phyloP scores from a whole-genome alignment of 305 asterid genomes.

The Fraxinus angustifolia region DNA sequence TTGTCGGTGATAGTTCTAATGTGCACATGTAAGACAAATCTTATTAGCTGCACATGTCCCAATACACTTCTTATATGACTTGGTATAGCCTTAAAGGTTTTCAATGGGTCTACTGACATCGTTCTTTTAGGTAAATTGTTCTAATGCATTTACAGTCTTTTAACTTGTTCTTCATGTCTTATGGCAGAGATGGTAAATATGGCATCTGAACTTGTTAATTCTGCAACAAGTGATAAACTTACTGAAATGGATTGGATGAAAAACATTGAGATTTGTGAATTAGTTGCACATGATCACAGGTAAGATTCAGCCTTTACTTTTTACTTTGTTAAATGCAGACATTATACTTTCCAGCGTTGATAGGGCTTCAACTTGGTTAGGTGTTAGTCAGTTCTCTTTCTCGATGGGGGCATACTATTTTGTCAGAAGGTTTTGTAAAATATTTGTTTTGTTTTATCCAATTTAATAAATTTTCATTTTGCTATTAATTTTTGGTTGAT shows the following conservation, averaged over 20 bases:
- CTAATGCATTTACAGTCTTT: slow-evolving; percentile 4
- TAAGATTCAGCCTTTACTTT: slow-evolving; percentile 18
- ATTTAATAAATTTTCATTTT: neutral
- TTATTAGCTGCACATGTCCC: neutral
- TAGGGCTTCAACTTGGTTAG: neutral
- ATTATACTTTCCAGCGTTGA: neutral
- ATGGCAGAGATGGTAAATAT: slow-evolving; percentile 42
- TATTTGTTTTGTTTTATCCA: neutral
- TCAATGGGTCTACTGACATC: neutral
- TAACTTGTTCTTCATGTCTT: slow-evolving; percentile 19
- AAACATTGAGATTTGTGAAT: slow-evolving; percentile 82
- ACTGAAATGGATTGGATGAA: slow-evolving; percentile 86
- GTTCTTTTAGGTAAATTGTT: neutral
- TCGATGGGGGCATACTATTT: neutral
- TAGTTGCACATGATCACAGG: slow-evolving; percentile 81
- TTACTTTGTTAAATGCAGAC: neutral
- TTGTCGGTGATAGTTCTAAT: neutral
- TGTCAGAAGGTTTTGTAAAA: neutral
- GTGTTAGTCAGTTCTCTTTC: neutral
- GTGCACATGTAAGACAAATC: neutral
- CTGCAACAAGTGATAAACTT: slow-evolving; percentile 85
- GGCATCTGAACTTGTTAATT: slow-evolving; percentile 84
- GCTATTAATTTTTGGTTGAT: neutral
- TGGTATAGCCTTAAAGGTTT: neutral
- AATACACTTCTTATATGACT: neutral